Conservation (phyloP, 352 stramenopile genomes). For the Blastocystis sp. region DNA sequence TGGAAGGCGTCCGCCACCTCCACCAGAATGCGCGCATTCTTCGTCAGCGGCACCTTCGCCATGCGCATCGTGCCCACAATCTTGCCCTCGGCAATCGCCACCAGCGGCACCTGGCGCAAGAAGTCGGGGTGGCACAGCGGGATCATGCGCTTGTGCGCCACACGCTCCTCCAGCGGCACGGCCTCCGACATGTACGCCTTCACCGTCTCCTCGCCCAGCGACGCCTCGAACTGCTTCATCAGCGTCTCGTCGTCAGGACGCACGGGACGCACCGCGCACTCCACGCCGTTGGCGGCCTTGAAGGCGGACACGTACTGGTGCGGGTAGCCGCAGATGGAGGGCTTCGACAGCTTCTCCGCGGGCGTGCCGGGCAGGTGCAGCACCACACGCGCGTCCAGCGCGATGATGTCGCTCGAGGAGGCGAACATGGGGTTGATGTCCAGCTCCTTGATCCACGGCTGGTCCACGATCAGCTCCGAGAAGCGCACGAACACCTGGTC, state of each 20-base stretch:
- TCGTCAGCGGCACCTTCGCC: not conserved
- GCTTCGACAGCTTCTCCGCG: conserved; percentile 52
- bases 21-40: too few relatives aligned
- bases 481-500: conserved; percentile 68
- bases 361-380: conserved; percentile 42
- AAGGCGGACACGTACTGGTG: conserved; percentile 45
- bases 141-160: conserved; percentile 17
- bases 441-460: conserved; percentile 66
- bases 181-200: conserved; percentile 42
- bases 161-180: conserved; percentile 12
- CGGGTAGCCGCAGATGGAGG: conserved; percentile 32
- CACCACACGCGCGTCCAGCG: conserved; percentile 65
- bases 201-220: conserved; percentile 22
- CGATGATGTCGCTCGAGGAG: conserved; percentile 44
- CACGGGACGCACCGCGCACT: conserved; percentile 15
- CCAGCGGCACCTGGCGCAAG: not conserved
- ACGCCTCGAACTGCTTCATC: conserved; percentile 51
- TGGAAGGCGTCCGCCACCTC: not conserved
- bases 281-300: not conserved
- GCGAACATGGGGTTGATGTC: conserved; percentile 66
- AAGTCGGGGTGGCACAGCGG: conserved; percentile 35
- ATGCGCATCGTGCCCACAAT: conserved; percentile 30
- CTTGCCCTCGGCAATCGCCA: conserved; percentile 28
- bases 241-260: conserved; percentile 46
- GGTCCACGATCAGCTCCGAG: conserved; percentile 53